These are phyloP conservation scores for Backusella psychrophila DNA, from an alignment of 192 early-diverging fungal genomes.

Conservation along the genomic window DNA sequence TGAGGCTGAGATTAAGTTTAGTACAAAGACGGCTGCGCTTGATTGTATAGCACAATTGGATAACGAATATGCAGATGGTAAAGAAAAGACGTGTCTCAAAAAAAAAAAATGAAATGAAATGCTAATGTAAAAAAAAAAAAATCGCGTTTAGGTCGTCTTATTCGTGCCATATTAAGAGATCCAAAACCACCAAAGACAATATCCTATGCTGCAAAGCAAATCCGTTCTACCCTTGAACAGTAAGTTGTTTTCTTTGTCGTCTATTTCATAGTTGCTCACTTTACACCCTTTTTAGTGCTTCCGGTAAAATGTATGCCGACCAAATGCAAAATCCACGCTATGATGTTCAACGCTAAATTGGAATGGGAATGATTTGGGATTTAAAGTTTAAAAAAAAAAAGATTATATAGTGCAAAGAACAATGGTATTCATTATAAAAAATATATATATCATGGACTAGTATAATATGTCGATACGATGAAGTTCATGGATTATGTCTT, in stretches of 20 bases:
- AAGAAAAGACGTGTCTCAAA: background rate
- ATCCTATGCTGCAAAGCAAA: slow-evolving; percentile 12
- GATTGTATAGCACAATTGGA: slow-evolving; percentile 43
- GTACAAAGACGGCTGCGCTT: slow-evolving; percentile 36
- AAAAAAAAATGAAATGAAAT: background rate
- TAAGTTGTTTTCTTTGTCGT: background rate
- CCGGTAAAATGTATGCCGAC: slow-evolving; percentile 30
- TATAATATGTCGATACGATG: background rate
- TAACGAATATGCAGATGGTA: slow-evolving; percentile 49
- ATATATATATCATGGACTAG: background rate
- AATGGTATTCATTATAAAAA: background rate
- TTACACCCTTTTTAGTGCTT: background rate
- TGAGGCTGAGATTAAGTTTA: slow-evolving; percentile 47
- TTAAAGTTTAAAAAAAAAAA: background rate
- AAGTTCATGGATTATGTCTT: background rate
- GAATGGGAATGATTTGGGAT: too few species aligned
- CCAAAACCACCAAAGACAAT: background rate
- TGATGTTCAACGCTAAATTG: background rate
- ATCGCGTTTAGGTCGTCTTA: slow-evolving; percentile 30
- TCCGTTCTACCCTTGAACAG: slow-evolving; percentile 8
- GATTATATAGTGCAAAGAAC: background rate
- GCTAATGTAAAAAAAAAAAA: background rate
- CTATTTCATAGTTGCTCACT: too few species aligned
- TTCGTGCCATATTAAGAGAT: slow-evolving; percentile 32
- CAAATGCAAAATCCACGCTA: slow-evolving; percentile 13